Percentiles rank a stretch among this genome's conserved stretches.
Conservation (phyloP, 768 basidiomycete genomes). For the Amanita rimosa region DNA sequence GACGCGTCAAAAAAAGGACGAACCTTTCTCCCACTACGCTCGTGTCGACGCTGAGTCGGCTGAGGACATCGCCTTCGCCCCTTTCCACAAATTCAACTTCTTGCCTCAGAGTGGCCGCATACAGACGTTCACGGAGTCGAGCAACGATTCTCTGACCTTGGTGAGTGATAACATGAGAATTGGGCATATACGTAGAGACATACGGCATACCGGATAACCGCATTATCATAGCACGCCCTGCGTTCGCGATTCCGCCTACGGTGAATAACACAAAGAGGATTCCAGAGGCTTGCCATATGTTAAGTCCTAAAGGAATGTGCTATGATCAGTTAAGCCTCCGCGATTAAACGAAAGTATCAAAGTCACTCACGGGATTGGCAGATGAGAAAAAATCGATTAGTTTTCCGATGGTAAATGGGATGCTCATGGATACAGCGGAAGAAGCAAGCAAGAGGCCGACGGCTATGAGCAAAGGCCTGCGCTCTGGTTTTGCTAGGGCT, state of each 20-base stretch:
- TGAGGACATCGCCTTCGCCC: conserved; percentile 89
- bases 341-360: neutral
- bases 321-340: conserved; percentile 14
- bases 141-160: conserved; percentile 85
- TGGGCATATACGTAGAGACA: neutral
- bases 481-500: conserved; percentile 74
- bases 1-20: neutral
- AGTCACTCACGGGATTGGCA: conserved; percentile 50
- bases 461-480: conserved; percentile 62
- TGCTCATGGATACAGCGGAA: conserved; percentile 81
- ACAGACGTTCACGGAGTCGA: conserved; percentile 71
- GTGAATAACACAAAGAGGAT: conserved; percentile 70
- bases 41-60: conserved; percentile 83
- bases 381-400: conserved; percentile 90
- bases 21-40: conserved; percentile 91
- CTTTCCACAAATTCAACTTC: conserved; percentile 91
- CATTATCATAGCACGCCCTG: conserved; percentile 77
- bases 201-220: conserved; percentile 55
- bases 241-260: conserved; percentile 80
- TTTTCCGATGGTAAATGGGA: conserved; percentile 89
- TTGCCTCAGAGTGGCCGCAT: conserved; percentile 72
- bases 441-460: conserved; percentile 78
- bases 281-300: conserved; percentile 70
- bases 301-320: conserved; percentile 75
- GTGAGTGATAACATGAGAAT: neutral